Conservation (phyloP, 768 basidiomycete species). For the Leccinum rimulosum region DNA sequence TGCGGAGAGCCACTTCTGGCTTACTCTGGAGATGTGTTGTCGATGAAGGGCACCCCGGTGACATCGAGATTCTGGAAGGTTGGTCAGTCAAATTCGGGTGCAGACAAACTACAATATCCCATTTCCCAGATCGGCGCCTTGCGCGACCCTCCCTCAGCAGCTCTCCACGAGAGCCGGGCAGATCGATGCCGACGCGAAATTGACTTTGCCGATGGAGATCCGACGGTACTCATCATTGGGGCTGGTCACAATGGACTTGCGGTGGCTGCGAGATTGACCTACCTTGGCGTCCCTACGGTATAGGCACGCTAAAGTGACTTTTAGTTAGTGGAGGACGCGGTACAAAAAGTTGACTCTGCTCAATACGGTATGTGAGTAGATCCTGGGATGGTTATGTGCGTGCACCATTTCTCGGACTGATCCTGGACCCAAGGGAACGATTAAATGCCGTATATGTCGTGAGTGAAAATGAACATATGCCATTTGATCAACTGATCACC, state of each 20-base stretch:
- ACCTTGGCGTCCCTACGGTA: constrained; percentile 36
- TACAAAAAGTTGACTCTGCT: constrained; percentile 57
- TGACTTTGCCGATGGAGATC: constrained; percentile 45
- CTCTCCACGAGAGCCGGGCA: constrained; percentile 52
- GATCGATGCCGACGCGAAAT: constrained; percentile 39
- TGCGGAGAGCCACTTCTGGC: too few relatives aligned
- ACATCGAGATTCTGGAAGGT: too few relatives aligned
- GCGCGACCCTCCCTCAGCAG: constrained; percentile 36
- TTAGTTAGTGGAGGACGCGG: constrained; percentile 48
- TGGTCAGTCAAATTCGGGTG: background rate
- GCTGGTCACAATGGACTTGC: constrained; percentile 67
- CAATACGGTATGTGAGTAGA: constrained; percentile 44
- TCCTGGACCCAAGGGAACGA: constrained; percentile 39
- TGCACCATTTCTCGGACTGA: background rate
- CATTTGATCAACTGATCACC: background rate
- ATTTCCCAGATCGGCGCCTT: constrained; percentile 32
- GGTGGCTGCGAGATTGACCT: constrained; percentile 59
- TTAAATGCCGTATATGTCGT: constrained; percentile 56
- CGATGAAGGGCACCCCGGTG: too few relatives aligned
- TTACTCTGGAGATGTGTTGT: too few relatives aligned
- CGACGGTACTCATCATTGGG: constrained; percentile 60
- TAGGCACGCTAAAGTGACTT: constrained; percentile 4
- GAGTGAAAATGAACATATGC: constrained; percentile 18
- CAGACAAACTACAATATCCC: background rate
- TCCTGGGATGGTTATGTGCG: constrained; percentile 7